Base-by-base conservation (phyloP, 441 rosid species). In the Euphorbia schlechtendalii region DNA sequence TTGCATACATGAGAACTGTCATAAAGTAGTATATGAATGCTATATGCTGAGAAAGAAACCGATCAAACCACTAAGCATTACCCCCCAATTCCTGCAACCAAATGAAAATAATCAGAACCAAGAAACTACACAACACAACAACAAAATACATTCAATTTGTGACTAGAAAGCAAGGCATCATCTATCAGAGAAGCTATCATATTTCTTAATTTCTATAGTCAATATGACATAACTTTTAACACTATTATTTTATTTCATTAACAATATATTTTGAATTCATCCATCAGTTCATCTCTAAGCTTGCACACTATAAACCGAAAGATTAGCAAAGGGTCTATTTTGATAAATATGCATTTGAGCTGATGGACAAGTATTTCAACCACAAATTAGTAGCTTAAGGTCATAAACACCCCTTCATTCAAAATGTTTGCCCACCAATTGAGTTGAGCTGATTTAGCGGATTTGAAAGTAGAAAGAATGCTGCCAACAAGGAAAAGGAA, bases 41-140 rank as follows among this genome's bases (percentile, higher is more conserved):
- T 59, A 88, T 74, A 75, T 85, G 86, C 67, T 90, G 90, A 27
- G 96, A 88, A 58, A 93, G 91, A 69, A 93, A 81, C 40, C 96
- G 96, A 68, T 90, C 98, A 66, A 90, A 79, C 98, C 98, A 92
- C 97, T 92, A 88, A 30, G 83, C 69, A 72, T 90, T 88, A 49
- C 98, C 98, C 63, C 97, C 98, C 67, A 90, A 73, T 78, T 92
- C 98, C 97, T 92, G 86, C 68, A 73, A 67, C 77, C 63, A 40
- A 45, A 64, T 52, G n/a, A n/a, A n/a, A n/a, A 56, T 32, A n/a
- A 56, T 68, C 54, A 22, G 59, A 59, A 36, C 63, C 71, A 28
- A 15, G 28, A 24, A 49, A 62, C 14, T 43, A 49, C 27, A 7
- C 15, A 63, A 48, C 8, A 20, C 0, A 20, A 34, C 30, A 20